A percentile compares a stretch with the other conserved stretches of the same genome.
These are phyloP conservation scores for Starmerella roubikii DNA, from an alignment of 805 yeast genomes.

Conservation along the genomic window DNA sequence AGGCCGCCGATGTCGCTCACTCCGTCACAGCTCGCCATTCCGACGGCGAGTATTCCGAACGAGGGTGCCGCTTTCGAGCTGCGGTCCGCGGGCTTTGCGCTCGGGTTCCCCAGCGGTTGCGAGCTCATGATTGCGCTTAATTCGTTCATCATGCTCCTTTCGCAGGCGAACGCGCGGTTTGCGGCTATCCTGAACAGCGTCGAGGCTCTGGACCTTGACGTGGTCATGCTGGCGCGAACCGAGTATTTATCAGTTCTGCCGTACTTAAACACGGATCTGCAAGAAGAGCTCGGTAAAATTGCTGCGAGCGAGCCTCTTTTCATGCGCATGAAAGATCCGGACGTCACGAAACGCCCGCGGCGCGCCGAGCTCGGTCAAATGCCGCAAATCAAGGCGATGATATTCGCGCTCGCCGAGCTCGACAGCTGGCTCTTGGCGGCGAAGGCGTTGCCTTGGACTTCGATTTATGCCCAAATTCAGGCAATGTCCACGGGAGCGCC, in stretches of 20 bases:
- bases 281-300: neutral
- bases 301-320: neutral
- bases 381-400: neutral
- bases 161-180: neutral
- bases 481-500: neutral
- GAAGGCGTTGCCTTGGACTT: constrained; percentile 9
- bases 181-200: neutral
- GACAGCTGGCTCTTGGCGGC: constrained; percentile 9
- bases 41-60: too few relatives aligned
- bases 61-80: neutral
- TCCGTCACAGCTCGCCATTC: neutral
- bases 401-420: neutral
- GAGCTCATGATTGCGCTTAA: neutral
- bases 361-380: constrained; percentile 1
- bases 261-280: neutral
- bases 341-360: constrained; percentile 4
- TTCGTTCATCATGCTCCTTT: neutral
- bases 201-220: neutral
- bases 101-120: neutral
- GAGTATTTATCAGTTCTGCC: too few relatives aligned
- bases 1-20: neutral
- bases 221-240: neutral
- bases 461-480: constrained; percentile 5
- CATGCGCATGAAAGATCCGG: constrained; percentile 3
- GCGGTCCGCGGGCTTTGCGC: neutral